These are phyloP conservation scores for Micractinium conductrix DNA, from an alignment of 139 green algal genomes.

Conservation along the genomic window DNA sequence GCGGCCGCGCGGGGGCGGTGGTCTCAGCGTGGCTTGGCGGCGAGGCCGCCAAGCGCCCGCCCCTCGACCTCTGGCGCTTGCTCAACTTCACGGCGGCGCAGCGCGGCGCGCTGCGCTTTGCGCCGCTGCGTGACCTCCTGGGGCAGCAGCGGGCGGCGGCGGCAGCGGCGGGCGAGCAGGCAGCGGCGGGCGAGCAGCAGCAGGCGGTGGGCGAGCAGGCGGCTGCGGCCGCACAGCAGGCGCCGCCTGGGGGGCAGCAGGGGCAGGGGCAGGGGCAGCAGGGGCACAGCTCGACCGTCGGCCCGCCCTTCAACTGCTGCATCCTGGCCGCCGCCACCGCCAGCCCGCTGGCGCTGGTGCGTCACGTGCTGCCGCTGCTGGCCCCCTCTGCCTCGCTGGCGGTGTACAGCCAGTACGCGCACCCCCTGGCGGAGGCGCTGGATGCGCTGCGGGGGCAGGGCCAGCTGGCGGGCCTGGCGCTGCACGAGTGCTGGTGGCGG, in stretches of 20 bases:
- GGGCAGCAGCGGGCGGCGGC: conserved; percentile 14
- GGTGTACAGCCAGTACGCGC: conserved; percentile 62
- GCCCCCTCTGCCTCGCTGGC: conserved; percentile 76
- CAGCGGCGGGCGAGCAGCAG: background rate
- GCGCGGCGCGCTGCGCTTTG: conserved; percentile 43
- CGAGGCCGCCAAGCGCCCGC: conserved; percentile 31
- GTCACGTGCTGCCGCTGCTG: conserved; percentile 73
- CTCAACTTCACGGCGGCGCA: conserved; percentile 62
- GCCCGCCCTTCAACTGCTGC: conserved; percentile 65
- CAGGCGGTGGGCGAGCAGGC: background rate
- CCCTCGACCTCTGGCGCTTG: conserved; percentile 29
- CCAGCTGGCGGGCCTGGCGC: conserved; percentile 39
- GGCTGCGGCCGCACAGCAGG: background rate
- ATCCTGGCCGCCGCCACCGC: conserved; percentile 68
- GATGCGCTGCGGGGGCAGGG: conserved; percentile 28
- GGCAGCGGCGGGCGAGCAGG: background rate
- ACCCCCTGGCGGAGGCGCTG: conserved; percentile 77
- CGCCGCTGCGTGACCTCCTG: conserved; percentile 45
- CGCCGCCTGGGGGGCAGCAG: conserved; percentile 19
- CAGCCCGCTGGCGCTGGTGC: conserved; percentile 57
- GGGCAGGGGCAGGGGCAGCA: conserved; percentile 15
- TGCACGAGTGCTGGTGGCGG: conserved; percentile 80
- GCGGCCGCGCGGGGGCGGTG: conserved; percentile 55
- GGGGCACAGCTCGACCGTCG: too few species aligned
- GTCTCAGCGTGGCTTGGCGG: conserved; percentile 46